Conservation (phyloP, 257 asterid species). For the Solanum okadae region DNA sequence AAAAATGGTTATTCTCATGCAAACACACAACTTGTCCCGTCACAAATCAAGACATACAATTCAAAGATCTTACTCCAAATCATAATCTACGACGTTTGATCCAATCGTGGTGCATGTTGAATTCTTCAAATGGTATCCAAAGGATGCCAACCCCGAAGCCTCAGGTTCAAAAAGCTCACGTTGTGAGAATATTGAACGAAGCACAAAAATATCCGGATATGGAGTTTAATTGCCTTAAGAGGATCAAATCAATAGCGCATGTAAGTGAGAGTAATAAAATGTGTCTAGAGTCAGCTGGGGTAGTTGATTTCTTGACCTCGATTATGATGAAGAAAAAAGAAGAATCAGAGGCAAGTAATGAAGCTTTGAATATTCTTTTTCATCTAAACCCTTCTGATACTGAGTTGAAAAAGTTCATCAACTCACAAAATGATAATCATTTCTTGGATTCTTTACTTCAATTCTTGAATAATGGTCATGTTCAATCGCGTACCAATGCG, state of each 20-base stretch:
- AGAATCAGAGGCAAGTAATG: constrained; percentile 7
- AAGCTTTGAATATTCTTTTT: constrained; percentile 34
- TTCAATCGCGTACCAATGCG: constrained; percentile 17
- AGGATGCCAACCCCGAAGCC: constrained; percentile 64
- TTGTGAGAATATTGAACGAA: constrained; percentile 31
- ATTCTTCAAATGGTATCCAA: constrained; percentile 37
- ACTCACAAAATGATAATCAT: neutral
- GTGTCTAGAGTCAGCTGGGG: constrained; percentile 31
- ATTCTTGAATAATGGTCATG: constrained; percentile 18
- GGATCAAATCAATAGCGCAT: constrained; percentile 32
- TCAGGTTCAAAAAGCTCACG: constrained; percentile 26
- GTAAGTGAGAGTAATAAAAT: constrained; percentile 14
- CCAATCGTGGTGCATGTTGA: constrained; percentile 67
- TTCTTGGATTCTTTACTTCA: constrained; percentile 22
- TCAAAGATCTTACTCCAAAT: constrained; percentile 57
- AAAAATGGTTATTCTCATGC: constrained; percentile 51
- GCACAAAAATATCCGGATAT: constrained; percentile 16
- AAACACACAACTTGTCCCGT: constrained; percentile 44
- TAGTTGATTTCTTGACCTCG: constrained; percentile 23
- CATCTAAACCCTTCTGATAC: constrained; percentile 38
- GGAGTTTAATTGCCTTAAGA: constrained; percentile 21
- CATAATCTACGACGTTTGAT: constrained; percentile 60
- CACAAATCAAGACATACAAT: constrained; percentile 36
- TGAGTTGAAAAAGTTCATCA: constrained; percentile 13
- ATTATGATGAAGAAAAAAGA: constrained; percentile 7